Conservation (phyloP, 495 filamentous ascomycete species). For the Parachaetomium inaequale region DNA sequence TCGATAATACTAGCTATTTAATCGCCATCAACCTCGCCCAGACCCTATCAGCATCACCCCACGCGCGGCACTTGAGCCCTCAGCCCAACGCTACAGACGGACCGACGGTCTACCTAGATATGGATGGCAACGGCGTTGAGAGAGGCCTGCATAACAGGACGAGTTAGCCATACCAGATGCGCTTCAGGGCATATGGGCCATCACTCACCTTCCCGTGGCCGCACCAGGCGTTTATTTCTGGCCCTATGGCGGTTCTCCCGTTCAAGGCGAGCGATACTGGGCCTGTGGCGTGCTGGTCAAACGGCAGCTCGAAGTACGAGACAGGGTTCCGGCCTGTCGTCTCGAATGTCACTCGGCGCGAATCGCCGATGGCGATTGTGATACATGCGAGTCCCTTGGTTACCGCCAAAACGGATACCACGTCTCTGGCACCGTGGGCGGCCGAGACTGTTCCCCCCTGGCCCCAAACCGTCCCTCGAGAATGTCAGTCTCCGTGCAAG, state of each 20-base stretch:
- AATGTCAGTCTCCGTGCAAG: not conserved
- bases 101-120: slow-evolving; percentile 20
- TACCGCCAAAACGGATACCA: slow-evolving; percentile 45
- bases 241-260: slow-evolving; percentile 45
- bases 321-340: slow-evolving; percentile 32
- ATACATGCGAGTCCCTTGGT: slow-evolving; percentile 37
- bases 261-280: slow-evolving; percentile 50
- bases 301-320: slow-evolving; percentile 55
- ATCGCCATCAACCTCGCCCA: too few relatives aligned
- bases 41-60: too few relatives aligned
- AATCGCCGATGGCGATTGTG: slow-evolving; percentile 49
- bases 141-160: slow-evolving; percentile 32
- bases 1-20: too few relatives aligned
- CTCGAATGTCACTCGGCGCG: slow-evolving; percentile 36
- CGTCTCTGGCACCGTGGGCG: slow-evolving; percentile 41
- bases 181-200: not conserved
- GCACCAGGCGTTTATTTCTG: slow-evolving; percentile 46
- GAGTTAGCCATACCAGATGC: not conserved
- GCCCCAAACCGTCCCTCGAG: slow-evolving; percentile 43
- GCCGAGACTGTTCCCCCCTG: slow-evolving; percentile 43
- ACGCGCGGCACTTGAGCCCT: too few relatives aligned
- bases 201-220: slow-evolving; percentile 47
- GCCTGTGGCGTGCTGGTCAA: slow-evolving; percentile 45
- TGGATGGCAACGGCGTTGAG: slow-evolving; percentile 43
- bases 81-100: too few relatives aligned